Conservation (phyloP, 2,329 filamentous ascomycete species). For the Diaporthe australafricana region DNA sequence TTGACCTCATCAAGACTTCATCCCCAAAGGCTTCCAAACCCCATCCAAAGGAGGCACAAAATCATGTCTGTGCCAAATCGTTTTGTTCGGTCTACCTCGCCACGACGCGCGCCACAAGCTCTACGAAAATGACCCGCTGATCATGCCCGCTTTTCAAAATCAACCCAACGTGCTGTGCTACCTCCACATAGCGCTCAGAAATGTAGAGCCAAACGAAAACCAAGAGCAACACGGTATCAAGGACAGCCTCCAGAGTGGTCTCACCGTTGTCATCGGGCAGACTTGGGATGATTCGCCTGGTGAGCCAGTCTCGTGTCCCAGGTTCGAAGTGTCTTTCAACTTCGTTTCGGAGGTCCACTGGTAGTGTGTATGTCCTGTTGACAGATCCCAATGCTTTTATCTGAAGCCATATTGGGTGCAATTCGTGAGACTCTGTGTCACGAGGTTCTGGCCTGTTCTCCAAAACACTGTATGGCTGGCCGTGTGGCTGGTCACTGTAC, state of each 20-base stretch:
- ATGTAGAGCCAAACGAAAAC: background rate
- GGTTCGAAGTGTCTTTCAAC: background rate
- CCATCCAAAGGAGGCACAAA: too few relatives aligned
- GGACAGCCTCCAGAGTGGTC: background rate
- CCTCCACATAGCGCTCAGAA: rapidly evolving
- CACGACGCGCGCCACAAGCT: background rate
- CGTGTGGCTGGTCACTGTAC: too few relatives aligned
- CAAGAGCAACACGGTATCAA: background rate
- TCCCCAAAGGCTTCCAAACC: too few relatives aligned
- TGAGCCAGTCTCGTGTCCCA: background rate
- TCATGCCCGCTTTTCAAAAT: background rate
- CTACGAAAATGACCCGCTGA: background rate
- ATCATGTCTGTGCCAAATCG: too few relatives aligned
- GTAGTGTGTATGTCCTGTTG: background rate
- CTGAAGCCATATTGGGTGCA: background rate
- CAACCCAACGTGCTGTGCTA: background rate
- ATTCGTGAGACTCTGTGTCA: background rate
- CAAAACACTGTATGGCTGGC: too few relatives aligned
- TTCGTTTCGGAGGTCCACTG: background rate
- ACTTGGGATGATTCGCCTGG: background rate
- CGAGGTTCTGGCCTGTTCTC: background rate
- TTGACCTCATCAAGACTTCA: too few relatives aligned
- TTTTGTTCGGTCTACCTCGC: too few relatives aligned
- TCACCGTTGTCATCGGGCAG: rapidly evolving
- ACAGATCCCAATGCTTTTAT: background rate